Base-by-base conservation (phyloP, 2,329 filamentous ascomycete species). In the Fusarium guadeloupense region DNA sequence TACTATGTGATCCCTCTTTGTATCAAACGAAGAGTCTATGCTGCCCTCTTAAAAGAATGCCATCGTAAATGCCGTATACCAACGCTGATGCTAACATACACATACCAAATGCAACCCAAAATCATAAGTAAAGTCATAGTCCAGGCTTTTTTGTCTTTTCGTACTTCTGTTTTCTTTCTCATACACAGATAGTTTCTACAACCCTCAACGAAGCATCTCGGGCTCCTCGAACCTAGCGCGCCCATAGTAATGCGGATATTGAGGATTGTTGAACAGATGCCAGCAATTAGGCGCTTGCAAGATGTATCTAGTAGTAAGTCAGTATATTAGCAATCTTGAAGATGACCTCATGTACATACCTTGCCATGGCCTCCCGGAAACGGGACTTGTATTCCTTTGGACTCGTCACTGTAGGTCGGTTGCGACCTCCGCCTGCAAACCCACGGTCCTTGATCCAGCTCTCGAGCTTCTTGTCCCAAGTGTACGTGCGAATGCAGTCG, bases 381-480 rank as follows among this genome's bases (percentile, higher is more conserved):
- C 95, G 88, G 67, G 91, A 93, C 76, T 97, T 96, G 75, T 99
- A 99, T 77, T 99, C 95, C 78, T 95, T 96, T 3, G 95, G 96
- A 76, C 91, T 96, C 10, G 95, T 99, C 44, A 99, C 95, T 0
- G 95, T 99, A 9, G 96, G 96, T 59, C 92, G 85, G 70, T 96
- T 91, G 53, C 90, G 87, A 25, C 89, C 88, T 54, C 89, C 87
- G 6, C 88, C 87, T 1, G 86, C 90, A 69, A 93, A 92, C 1
- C 91, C 95, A 33, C 94, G 90, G 72, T 98, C 93, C 77, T 99
- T 99, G 83, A 99, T 97, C 95, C 95, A 99, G 49, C 90, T 95
- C 79, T 99, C 95, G n/a, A 99, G 85, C 74, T 97, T 97, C 83
- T 99, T 99, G 80, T 99, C 95, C 93, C 95, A 99, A 0, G 95